Evolutionary conservation across 768 basidiomycete genomes (phyloP), one percentile per base, ranked within the genome.

Genomic region (Myochromella boudieri): DNA sequence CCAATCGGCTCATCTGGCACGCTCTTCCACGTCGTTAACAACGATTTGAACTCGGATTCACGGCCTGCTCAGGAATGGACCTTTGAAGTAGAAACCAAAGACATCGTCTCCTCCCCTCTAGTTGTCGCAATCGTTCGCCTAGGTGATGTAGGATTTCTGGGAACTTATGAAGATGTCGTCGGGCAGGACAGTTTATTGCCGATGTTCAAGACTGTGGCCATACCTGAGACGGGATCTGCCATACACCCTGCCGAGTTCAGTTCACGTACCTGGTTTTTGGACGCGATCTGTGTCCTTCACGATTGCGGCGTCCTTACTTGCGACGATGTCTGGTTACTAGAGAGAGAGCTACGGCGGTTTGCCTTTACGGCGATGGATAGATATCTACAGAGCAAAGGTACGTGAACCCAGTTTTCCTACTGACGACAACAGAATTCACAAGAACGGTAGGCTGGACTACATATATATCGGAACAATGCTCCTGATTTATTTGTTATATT

Each of bases 291-390:
- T 37, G 66, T 69, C n/a, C 57, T 77, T 50, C 68, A 75, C 53
- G 75, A 77, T 48, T 75, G 72, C 49, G 73, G 71, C 6, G 71
- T 76, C 8, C 60, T 75, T 15, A 68, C 68, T 29, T 77, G 75
- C 56, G 71, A 76, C 42, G 75, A 77, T 65, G 71, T 68, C 17
- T 72, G 71, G 72, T 46, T 72, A 21, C 56, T 77, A 20, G 75
- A 77, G 61, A 60, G 74, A 50, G 75, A 77, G 57, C 68, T 77
- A 15, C 59, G 70, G 49, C 58, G 70, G 28, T 72, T 67, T 55
- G 73, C 72, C 25, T 77, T 77, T 54, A 65, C 64, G 18, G 74
- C 74, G 44, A 77, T 77, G 75, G 75, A 76, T 53, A 67, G 62
- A 45, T 77, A 73, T 60, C 34, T 76, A 42, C 69, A 74, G 44